These are phyloP conservation scores for Mortierella sp. DNA, from an alignment of 371 early-diverging fungal genomes.

Conservation along the genomic window DNA sequence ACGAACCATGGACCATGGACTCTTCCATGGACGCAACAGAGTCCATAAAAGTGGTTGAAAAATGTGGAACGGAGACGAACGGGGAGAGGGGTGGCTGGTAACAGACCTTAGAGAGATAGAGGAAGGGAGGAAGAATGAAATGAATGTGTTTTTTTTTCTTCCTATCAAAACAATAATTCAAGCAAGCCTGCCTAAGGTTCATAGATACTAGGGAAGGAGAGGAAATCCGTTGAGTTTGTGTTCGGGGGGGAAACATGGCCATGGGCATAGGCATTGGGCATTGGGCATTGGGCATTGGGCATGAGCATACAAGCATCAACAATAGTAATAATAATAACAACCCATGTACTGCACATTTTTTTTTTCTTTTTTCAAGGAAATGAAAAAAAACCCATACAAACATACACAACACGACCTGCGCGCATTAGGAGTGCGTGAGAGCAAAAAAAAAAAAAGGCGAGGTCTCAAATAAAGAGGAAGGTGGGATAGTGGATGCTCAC, in stretches of 20 bases:
- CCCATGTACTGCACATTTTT: not conserved
- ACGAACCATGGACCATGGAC: not conserved
- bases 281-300: too few species aligned
- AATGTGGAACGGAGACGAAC: not conserved
- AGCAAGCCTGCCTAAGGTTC: constrained; percentile 1
- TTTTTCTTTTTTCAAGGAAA: not conserved
- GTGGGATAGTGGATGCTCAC: too few species aligned
- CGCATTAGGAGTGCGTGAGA: not conserved
- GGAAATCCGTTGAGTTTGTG: not conserved
- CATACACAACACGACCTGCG: not conserved
- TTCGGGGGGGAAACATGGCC: too few species aligned
- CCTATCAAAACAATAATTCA: not conserved
- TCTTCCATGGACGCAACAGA: not conserved
- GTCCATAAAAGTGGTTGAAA: not conserved
- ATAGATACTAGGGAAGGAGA: not conserved
- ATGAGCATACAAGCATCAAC: too few species aligned
- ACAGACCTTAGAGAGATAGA: not conserved
- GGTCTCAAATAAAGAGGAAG: not conserved
- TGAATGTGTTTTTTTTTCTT: not conserved
- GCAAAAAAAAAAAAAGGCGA: not conserved
- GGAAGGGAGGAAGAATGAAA: not conserved
- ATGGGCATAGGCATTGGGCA: too few species aligned
- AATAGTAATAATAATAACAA: not conserved
- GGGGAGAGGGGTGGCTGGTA: not conserved
- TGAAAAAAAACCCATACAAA: not conserved